Percentiles rank a stretch among this genome's conserved stretches.
phyloP scores from a whole-genome alignment of 2,329 filamentous ascomycete species.

The Hypoxylon sp. region DNA sequence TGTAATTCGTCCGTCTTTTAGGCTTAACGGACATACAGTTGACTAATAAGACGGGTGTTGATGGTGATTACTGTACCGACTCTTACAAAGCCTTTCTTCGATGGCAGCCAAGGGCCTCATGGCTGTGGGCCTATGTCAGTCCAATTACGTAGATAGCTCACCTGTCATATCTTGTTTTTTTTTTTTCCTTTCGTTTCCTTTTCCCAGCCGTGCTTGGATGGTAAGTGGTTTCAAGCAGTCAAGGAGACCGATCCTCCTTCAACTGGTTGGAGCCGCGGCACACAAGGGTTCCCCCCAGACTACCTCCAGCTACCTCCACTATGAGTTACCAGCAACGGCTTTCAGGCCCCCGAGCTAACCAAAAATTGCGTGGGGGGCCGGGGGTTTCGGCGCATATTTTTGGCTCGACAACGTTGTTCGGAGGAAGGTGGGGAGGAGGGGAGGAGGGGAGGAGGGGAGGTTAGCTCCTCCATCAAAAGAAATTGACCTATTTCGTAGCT shows the following conservation, averaged over 20 bases:
- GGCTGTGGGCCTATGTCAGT: constrained; percentile 21
- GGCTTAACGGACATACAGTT: constrained; percentile 6
- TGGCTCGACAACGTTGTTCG: constrained; percentile 1
- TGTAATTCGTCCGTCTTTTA: constrained; percentile 7
- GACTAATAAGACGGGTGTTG: constrained; percentile 25
- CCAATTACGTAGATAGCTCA: constrained; percentile 21
- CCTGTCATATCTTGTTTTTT: constrained; percentile 15
- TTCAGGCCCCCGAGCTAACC: constrained; percentile 17
- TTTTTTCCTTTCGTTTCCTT: constrained; percentile 1
- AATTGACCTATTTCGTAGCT: neutral
- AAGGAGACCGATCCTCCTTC: constrained; percentile 16
- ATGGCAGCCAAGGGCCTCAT: constrained; percentile 27
- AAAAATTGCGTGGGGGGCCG: constrained; percentile 29
- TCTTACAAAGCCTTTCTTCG: constrained; percentile 10
- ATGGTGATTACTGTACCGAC: constrained; percentile 37
- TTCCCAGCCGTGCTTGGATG: constrained; percentile 9
- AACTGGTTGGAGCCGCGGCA: constrained; percentile 26
- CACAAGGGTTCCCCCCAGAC: constrained; percentile 4
- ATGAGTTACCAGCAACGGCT: constrained; percentile 4
- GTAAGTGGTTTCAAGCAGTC: constrained; percentile 23
- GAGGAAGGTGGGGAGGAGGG: too few relatives aligned
- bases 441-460: too few relatives aligned
- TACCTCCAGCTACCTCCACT: constrained; percentile 18
- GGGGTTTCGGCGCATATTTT: constrained; percentile 14
- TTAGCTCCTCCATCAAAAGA: constrained; percentile 10